phyloP scores from a whole-genome alignment of 352 stramenopile genomes.

The Pythium brachiatum region DNA sequence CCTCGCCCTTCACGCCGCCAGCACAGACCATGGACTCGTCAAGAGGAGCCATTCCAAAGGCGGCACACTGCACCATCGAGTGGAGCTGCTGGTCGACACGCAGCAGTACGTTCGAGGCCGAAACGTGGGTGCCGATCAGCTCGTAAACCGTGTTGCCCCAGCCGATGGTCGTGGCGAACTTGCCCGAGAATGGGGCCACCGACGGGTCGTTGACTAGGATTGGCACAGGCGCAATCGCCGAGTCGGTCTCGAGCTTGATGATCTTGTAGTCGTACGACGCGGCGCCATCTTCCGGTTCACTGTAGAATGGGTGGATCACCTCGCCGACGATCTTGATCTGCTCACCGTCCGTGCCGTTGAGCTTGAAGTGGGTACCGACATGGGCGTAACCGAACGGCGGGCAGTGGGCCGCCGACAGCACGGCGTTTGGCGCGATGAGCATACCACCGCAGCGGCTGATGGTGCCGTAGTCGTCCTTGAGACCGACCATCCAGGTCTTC shows the following conservation, averaged over 20 bases:
- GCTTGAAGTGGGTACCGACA: conserved; percentile 25
- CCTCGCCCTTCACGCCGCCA: conserved; percentile 13
- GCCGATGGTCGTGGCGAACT: conserved; percentile 14
- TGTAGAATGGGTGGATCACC: conserved; percentile 20
- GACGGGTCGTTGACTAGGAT: conserved; percentile 15
- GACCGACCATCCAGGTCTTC: conserved; percentile 21
- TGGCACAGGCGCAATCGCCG: conserved; percentile 3
- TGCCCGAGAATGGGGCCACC: conserved; percentile 2
- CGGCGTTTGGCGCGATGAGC: conserved; percentile 27
- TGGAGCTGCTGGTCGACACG: background rate
- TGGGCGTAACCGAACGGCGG: conserved; percentile 7
- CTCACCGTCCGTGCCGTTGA: conserved; percentile 22
- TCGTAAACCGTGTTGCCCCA: conserved; percentile 18
- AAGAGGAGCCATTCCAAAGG: conserved; percentile 1
- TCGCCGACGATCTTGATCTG: conserved; percentile 18
- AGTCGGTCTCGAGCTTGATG: conserved; percentile 16
- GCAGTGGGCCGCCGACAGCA: conserved; percentile 29
- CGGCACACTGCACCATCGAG: background rate
- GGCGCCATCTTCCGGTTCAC: background rate
- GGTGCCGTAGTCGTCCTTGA: conserved; percentile 1
- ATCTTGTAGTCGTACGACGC: conserved; percentile 21
- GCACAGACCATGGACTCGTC: conserved; percentile 24
- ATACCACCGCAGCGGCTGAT: conserved; percentile 23
- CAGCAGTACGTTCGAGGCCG: conserved; percentile 9
- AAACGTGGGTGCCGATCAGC: conserved; percentile 12